Evolutionary conservation across 2,329 filamentous ascomycete genomes (phyloP), one percentile per base, ranked within the genome.

Genomic region (Stylonectria norvegica): DNA sequence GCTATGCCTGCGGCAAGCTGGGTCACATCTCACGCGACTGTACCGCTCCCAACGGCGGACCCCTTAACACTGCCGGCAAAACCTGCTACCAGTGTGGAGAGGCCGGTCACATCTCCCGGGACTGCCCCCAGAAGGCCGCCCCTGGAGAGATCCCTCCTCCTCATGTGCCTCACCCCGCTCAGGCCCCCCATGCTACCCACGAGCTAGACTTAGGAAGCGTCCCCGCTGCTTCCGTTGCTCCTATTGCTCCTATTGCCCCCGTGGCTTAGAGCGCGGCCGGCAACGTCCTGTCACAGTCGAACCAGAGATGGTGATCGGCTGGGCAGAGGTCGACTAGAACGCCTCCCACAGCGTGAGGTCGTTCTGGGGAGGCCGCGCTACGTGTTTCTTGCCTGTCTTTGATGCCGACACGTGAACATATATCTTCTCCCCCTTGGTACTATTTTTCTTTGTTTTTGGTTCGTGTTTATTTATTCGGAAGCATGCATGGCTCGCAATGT

Each of bases 41-140:
- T 77, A 95, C 90, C 33, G 89, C 91, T 47, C 91, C 93, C 50
- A 97, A 97, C 67, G 93, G 93, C 42, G 93, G 93, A 17, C 89
- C 91, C 33, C 77, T 97, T 54, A 96, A 93, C 79, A 94, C 89
- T 50, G 89, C 88, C 49, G 91, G 91, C 63, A 98, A 97, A 82
- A 95, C 90, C 51, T 98, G 93, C 81, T 98, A 98, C 75, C 86
- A 90, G 68, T 98, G 93, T 65, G 89, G 91, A 53, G 87, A 96
- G 73, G 82, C 89, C 43, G 93, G 93, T 38, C 91, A 97, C 70
- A 97, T 97, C 68, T 95, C 89, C 43, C 86, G 91, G 49, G 91
- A 97, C 58, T 96, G 93, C 75, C 86, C 89, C 43, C 68, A 89
- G 80, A 83, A 85, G 80, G 64, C 68, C 49, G 64, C 68, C 50